These are phyloP conservation scores for Tulasnella sp. DNA, from an alignment of 768 basidiomycete species.

Conservation along the genomic window DNA sequence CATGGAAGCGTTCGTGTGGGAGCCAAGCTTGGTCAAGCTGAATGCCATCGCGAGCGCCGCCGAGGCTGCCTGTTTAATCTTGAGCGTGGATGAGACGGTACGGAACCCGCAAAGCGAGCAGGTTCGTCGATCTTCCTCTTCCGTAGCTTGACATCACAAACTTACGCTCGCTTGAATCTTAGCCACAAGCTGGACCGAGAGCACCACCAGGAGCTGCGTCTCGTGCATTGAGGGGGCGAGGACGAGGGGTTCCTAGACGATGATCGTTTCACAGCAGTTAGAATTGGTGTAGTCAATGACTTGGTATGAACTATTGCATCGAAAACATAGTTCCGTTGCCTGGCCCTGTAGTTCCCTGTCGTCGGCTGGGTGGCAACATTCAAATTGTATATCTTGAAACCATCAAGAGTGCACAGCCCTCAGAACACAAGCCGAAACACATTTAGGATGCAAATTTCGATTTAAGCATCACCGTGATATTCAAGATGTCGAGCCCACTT, in stretches of 20 bases:
- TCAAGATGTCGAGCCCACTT: neutral
- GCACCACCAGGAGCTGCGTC: constrained; percentile 92
- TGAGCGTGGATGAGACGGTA: constrained; percentile 98
- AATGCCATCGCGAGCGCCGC: constrained; percentile 95
- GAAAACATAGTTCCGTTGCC: no score
- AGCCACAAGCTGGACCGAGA: constrained; percentile 83
- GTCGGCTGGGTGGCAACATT: no score
- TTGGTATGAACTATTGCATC: no score
- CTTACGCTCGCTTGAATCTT: constrained; percentile 24
- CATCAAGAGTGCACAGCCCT: no score
- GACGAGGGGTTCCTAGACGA: constrained; percentile 57
- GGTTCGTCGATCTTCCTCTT: constrained; percentile 54
- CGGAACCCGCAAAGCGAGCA: constrained; percentile 91
- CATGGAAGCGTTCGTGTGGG: constrained; percentile 98
- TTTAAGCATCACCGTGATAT: no score
- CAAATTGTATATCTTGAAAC: no score
- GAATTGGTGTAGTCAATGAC: no score
- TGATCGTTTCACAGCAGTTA: neutral
- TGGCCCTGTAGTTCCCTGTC: no score
- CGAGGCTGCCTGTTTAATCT: constrained; percentile 93
- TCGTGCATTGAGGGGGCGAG: constrained; percentile 82
- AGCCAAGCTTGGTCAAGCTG: constrained; percentile 90
- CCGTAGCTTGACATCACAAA: constrained; percentile 35
- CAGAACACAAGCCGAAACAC: no score
- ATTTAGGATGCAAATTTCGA: no score